These are phyloP conservation scores for Cercospora nicotianae DNA, from an alignment of 2,329 filamentous ascomycete species.

Conservation along the genomic window DNA sequence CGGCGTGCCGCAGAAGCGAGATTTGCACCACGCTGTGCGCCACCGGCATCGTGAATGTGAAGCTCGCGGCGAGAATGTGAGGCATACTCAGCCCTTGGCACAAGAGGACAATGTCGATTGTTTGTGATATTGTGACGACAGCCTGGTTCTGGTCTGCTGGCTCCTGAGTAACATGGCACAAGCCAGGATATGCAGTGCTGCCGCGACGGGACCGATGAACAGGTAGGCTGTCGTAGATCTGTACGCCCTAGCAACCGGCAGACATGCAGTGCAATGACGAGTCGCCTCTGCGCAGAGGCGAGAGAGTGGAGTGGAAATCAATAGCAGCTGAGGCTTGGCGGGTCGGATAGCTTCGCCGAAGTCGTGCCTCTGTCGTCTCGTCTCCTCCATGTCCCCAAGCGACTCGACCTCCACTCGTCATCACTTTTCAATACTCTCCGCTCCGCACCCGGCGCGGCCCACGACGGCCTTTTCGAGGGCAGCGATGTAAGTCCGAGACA, in stretches of 20 bases:
- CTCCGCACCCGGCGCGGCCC: neutral
- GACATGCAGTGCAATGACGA: conserved; percentile 3
- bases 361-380: neutral
- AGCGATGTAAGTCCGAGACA: neutral
- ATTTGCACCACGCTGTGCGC: conserved; percentile 6
- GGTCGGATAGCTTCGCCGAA: neutral
- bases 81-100: conserved; percentile 2
- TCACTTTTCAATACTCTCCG: neutral
- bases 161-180: neutral
- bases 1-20: conserved; percentile 1
- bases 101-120: neutral
- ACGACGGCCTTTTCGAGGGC: neutral
- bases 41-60: neutral
- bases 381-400: neutral
- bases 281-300: neutral
- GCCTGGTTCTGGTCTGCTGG: neutral
- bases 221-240: neutral
- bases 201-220: neutral
- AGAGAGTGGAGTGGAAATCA: neutral
- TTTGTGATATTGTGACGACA: neutral
- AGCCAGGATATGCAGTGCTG: neutral
- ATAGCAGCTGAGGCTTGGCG: neutral
- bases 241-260: conserved; percentile 4
- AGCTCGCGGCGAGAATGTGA: conserved; percentile 6
- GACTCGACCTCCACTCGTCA: neutral